Evolutionary conservation across 2,329 filamentous ascomycete genomes (phyloP).

Genomic region (Xylaria sp.): DNA sequence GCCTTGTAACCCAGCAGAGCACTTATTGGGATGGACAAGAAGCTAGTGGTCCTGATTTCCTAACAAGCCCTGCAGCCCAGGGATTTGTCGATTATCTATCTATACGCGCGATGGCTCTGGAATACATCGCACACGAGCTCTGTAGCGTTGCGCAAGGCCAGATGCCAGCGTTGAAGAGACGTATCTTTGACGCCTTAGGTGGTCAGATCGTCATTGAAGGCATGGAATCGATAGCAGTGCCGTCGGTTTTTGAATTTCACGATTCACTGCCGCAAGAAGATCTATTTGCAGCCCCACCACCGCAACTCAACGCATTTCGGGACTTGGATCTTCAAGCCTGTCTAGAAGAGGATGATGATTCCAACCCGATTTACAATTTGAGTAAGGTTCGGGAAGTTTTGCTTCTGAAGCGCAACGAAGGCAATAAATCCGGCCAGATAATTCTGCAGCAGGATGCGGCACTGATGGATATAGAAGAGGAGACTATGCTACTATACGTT

Average conservation of each 20-base stretch:
- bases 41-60: slow-evolving; percentile 71
- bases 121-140: slow-evolving; percentile 87
- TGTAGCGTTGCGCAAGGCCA: slow-evolving; percentile 77
- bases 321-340: slow-evolving; percentile 76
- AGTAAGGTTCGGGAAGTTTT: slow-evolving; percentile 79
- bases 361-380: slow-evolving; percentile 71
- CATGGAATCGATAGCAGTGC: slow-evolving; percentile 72
- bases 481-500: slow-evolving; percentile 68
- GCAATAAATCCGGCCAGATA: slow-evolving; percentile 60
- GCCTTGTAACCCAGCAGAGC: slow-evolving; percentile 74
- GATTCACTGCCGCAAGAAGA: slow-evolving; percentile 77
- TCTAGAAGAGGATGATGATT: slow-evolving; percentile 67
- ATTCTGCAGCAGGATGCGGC: slow-evolving; percentile 60
- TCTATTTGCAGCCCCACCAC: slow-evolving; percentile 61
- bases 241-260: slow-evolving; percentile 89
- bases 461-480: slow-evolving; percentile 67
- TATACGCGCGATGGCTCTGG: slow-evolving; percentile 79
- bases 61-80: slow-evolving; percentile 71
- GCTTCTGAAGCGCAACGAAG: slow-evolving; percentile 72
- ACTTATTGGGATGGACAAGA: slow-evolving; percentile 78
- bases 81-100: slow-evolving; percentile 82
- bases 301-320: slow-evolving; percentile 67
- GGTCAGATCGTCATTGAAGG: slow-evolving; percentile 76
- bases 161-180: slow-evolving; percentile 74
- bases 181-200: slow-evolving; percentile 77